These are phyloP conservation scores for Kwoniella sp. DNA, from an alignment of 768 basidiomycete species.

Conservation along the genomic window DNA sequence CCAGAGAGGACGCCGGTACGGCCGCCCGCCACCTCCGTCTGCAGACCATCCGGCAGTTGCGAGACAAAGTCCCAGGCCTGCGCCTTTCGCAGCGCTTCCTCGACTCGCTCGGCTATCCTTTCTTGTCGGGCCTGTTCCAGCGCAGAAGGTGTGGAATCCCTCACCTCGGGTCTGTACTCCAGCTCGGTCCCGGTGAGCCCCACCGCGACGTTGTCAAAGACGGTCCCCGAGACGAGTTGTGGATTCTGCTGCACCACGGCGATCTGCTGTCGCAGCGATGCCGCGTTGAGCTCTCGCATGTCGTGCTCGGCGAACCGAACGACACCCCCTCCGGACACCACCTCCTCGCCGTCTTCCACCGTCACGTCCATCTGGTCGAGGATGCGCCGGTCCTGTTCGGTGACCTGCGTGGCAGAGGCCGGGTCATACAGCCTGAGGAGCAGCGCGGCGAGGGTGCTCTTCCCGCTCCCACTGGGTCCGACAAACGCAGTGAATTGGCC, in stretches of 20 bases:
- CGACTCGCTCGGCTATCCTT: constrained; percentile 16
- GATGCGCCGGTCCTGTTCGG: constrained; percentile 20
- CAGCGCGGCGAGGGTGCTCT: constrained; percentile 41
- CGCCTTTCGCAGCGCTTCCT: constrained; percentile 36
- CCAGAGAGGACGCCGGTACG: constrained; percentile 45
- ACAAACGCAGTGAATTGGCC: constrained; percentile 47
- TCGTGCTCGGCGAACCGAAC: constrained; percentile 27
- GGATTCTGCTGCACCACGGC: constrained; percentile 41
- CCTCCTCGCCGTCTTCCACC: constrained; percentile 5
- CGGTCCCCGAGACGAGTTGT: constrained; percentile 37
- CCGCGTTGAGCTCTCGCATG: constrained; percentile 31
- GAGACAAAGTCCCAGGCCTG: constrained; percentile 47
- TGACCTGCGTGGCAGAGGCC: constrained; percentile 10
- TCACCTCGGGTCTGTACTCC: constrained; percentile 39
- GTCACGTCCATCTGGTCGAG: constrained; percentile 3
- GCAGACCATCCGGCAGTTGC: constrained; percentile 40
- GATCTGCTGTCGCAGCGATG: constrained; percentile 36
- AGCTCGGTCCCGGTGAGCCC: constrained; percentile 44
- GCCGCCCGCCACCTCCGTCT: constrained; percentile 37
- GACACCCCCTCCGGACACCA: constrained; percentile 6
- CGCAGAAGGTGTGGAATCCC: neutral
- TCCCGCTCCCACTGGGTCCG: constrained; percentile 46
- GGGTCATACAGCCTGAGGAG: constrained; percentile 47
- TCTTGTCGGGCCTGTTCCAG: constrained; percentile 2
- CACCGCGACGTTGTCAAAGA: constrained; percentile 48